These are phyloP conservation scores for Penicillium sumatraense DNA, from an alignment of 2,329 filamentous ascomycete genomes.

Conservation along the genomic window DNA sequence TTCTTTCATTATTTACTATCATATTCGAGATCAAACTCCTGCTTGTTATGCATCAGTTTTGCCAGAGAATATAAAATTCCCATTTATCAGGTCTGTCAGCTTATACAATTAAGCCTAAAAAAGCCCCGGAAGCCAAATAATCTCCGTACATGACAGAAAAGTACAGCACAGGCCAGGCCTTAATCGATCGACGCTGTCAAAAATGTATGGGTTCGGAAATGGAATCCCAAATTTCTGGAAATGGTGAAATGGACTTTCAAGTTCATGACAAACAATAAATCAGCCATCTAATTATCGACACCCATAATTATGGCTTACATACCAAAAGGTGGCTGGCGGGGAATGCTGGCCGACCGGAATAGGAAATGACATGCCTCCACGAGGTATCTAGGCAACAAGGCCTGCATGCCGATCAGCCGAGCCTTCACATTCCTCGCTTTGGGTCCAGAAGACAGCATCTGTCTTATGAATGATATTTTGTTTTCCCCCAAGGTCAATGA, in stretches of 20 bases:
- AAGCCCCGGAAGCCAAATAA: neutral
- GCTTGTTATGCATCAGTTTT: neutral
- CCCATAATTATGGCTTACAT: neutral
- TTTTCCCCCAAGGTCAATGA: neutral
- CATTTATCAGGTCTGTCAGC: neutral
- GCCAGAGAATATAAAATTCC: neutral
- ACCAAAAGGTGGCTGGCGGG: neutral
- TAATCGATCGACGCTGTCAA: neutral
- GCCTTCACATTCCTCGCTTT: neutral
- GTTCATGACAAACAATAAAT: neutral
- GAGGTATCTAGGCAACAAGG: neutral
- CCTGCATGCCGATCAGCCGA: neutral
- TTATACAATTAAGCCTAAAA: neutral
- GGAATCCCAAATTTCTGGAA: neutral
- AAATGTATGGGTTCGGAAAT: conserved; percentile 4
- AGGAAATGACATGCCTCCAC: neutral
- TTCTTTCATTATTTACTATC: neutral
- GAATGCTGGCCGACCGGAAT: neutral
- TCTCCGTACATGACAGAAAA: neutral
- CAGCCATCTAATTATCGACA: neutral
- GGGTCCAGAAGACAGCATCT: neutral
- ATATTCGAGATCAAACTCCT: neutral
- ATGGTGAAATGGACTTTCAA: neutral
- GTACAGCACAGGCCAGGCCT: neutral
- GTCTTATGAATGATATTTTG: no score